phyloP scores from a whole-genome alignment of 164 flowering plant species.

The Saururus chinensis region DNA sequence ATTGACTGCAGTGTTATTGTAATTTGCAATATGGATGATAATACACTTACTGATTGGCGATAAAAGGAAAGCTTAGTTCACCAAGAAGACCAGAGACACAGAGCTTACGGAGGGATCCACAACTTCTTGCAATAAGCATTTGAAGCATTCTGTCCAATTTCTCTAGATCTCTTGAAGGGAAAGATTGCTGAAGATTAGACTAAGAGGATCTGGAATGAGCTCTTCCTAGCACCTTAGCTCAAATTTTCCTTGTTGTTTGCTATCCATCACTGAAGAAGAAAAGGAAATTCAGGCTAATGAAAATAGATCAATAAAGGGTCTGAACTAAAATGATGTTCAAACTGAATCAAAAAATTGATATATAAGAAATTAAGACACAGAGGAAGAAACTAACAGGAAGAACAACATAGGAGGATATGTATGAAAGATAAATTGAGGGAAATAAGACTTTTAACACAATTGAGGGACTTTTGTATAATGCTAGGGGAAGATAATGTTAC shows the following conservation, averaged over 20 bases:
- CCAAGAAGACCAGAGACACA: conserved; percentile 29
- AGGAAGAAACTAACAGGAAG: too few relatives aligned
- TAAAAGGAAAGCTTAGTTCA: conserved; percentile 32
- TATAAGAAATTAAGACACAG: too few relatives aligned
- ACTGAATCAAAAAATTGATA: too few relatives aligned
- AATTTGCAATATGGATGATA: not conserved
- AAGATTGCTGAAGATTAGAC: conserved; percentile 60
- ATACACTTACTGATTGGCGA: conserved; percentile 57
- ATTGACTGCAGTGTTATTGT: not conserved
- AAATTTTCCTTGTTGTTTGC: conserved; percentile 35
- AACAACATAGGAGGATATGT: too few relatives aligned
- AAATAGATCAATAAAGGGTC: too few relatives aligned
- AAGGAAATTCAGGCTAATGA: not conserved
- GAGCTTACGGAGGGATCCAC: conserved; percentile 54
- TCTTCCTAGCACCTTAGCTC: conserved; percentile 65
- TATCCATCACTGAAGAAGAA: not conserved
- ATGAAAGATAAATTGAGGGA: too few relatives aligned
- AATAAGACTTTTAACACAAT: too few relatives aligned
- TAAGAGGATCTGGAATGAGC: conserved; percentile 67
- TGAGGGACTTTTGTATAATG: too few relatives aligned
- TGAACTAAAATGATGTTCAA: too few relatives aligned
- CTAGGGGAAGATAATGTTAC: too few relatives aligned
- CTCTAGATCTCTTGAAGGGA: conserved; percentile 48
- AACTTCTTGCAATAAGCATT: conserved; percentile 51
- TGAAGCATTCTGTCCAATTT: conserved; percentile 43